Base-by-base conservation (phyloP, 495 filamentous ascomycete genomes). In the Tetracladium marchalianum region DNA sequence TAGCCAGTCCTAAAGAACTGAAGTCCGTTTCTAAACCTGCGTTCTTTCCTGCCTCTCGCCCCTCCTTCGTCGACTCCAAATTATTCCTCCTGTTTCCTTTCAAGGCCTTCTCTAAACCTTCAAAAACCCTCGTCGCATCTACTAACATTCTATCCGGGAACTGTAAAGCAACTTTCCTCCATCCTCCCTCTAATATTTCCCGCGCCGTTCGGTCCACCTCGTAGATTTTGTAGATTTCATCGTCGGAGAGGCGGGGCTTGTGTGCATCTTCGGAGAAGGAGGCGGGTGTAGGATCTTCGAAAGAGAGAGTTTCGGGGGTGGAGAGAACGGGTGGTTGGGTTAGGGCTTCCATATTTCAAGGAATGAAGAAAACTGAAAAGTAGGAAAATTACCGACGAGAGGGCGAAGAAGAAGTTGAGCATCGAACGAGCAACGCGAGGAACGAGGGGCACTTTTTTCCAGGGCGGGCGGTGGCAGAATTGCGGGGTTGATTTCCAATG, bases 91-190 rank as follows among this genome's bases (percentile, higher is more conserved):
- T 10, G 1, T 37, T 7, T 47, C 22, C 17, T 43, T 71, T 66
- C 22, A 95, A 61, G n/a, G 81, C 81, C 15, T 65, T 56, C 27
- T 66, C 70, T 41, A 98, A 67, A 10, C 76, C 62, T 37, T 80
- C 77, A 51, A 84, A 88, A 1, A 97, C 86, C 47, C 81, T 70
- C 10, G 87, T 85, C 9, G 84, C 87, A 75, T 97, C 89, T 0
- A 73, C 68, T 22, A 99, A 67, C 82, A 97, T 88, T 11, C 78
- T 71, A 67, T 99, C 92, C 10, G 92, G 93, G 57, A 99, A 96
- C 54, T 99, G 92, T 1, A 99, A 69, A 8, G 87, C 92, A 39
- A 97, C 78, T 35, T 84, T 76, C 44, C 66, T 76, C 70, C 87
- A 95, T 59, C 70, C 73, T 41, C 79, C 79, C 39, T 74, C 61